phyloP scores from a whole-genome alignment of 345 rosid species.

The Fremontodendron californicum region DNA sequence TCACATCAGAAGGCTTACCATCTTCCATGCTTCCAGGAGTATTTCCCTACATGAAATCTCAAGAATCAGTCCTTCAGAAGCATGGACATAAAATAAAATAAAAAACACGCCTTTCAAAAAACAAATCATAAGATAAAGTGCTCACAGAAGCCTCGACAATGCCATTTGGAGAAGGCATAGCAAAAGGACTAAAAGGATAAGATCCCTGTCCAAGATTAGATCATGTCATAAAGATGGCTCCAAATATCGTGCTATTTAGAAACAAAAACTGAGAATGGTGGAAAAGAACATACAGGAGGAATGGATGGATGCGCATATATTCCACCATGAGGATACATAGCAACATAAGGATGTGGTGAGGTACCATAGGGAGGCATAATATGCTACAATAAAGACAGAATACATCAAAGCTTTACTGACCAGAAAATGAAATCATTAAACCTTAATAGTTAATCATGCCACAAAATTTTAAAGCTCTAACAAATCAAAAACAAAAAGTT shows the following conservation, averaged over 20 bases:
- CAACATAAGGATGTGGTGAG: too few relatives aligned
- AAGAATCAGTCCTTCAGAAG: constrained; percentile 11
- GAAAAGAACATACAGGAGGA: too few relatives aligned
- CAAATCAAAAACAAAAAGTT: not conserved
- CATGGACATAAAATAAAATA: too few relatives aligned
- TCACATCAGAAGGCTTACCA: too few relatives aligned
- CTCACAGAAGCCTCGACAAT: too few relatives aligned
- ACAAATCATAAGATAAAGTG: constrained; percentile 22
- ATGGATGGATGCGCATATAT: too few relatives aligned
- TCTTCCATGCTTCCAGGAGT: constrained; percentile 62
- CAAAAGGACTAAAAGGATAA: too few relatives aligned
- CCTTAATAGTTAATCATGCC: not conserved
- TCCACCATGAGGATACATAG: too few relatives aligned
- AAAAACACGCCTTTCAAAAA: constrained; percentile 7
- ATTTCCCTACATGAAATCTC: constrained; percentile 54
- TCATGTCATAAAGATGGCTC: constrained; percentile 11
- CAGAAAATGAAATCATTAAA: constrained; percentile 8
- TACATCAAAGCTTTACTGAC: constrained; percentile 2
- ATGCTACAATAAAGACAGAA: constrained; percentile 53
- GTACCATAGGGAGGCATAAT: constrained; percentile 97
- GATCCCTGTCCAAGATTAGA: too few relatives aligned
- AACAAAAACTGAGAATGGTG: constrained; percentile 13
- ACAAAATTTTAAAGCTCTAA: not conserved
- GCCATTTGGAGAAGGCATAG: too few relatives aligned
- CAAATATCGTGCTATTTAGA: not conserved